Evolutionary conservation across 495 filamentous ascomycete species (phyloP), one percentile per base, ranked within the genome.

Genomic region (Xanthoparmelia taractica): DNA sequence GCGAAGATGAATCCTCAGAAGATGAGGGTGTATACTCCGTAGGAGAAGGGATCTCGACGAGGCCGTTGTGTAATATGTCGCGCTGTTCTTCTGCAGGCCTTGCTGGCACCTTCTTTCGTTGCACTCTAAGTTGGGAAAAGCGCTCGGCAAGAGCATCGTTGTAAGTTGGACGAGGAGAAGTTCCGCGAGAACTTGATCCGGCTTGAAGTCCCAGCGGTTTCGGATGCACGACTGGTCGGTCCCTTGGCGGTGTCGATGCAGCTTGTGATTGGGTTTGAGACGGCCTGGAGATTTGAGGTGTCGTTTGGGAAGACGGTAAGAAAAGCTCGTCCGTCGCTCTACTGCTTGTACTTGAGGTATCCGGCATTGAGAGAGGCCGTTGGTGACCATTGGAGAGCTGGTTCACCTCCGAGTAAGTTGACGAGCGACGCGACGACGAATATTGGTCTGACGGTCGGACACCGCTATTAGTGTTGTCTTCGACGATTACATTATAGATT

Each of bases 401-500:
- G 33, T 31, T 11, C 48, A 25, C 33, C 8, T 52, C 61, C n/a
- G 63, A 48, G 10, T 59, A 41, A 25, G 13, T 45, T 29, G 58
- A 57, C 7, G 45, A 58, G 58, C n/a, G 61, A 27, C 34, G 55
- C 17, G 55, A 50, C 4, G 18, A 31, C 34, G 54, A 38, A 34
- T 25, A n/a, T n/a, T 57, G 61, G 17, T 48, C 47, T 29, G 47
- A 34, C 29, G 65, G 63, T 34, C 20, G 59, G 20, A 82, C 73
- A 12, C 85, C 84, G 38, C 72, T 84, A 59, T 76, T 77, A 27
- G 68, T 66, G 67, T 90, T 90, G 67, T 91, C 84, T 36, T 84
- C 82, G 58, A 82, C 79, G 66, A 93, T 92, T 33, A 84, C 78
- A 3, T 82, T 73, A 71, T 87, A 88, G 62, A 91, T 84, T 33